Base-by-base conservation (phyloP, 306 rosid species). In the Acacia crassicarpa region DNA sequence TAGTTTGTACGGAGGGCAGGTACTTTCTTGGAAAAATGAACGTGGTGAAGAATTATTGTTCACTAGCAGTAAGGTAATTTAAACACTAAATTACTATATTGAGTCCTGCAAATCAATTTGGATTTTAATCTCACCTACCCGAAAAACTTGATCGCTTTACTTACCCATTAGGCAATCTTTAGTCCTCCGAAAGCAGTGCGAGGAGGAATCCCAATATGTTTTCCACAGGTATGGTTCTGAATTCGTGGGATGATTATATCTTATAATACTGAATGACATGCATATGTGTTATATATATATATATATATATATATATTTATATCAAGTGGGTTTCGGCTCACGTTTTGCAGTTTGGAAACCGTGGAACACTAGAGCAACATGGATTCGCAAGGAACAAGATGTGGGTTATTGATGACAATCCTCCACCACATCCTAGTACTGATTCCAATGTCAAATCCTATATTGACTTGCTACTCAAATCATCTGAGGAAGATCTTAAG, bases 201-300 rank as follows among this genome's bases (percentile, higher is more conserved):
- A 82, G 99, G 98, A 83, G 99, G 99, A 83, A 93, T 95, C 77
- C 94, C 94, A 81, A 91, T 93, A 66, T 93, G 99, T 81, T 95
- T 95, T 56, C 98, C 99, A 23, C 98, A 95, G 93, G 98, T 93
- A 83, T 35, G 1, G 14, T 51, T 8, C 44, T 72, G 72, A 20
- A 51, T n/a, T 1, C 45, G 35, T 75, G 48, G 73, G 9, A 74
- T 65, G 62, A 53, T 19, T 48, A 20, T 61, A 62, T 63, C 40
- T 63, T 30, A 10, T 67, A 8, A 33, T 33, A 67, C 48, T 19
- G 20, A 41, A n/a, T 20, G 51, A 5, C 19, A 11, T 41, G 32
- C 2, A 30, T 56, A 46, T n/a, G n/a, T n/a, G n/a, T n/a, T 53
- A 2, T 53, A 16, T 56, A 56, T 49, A 4, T 13, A 14, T 65